Evolutionary conservation across 2,329 filamentous ascomycete genomes (phyloP), one percentile per base, ranked within the genome.

Genomic region (Pleurostoma richardsiae): DNA sequence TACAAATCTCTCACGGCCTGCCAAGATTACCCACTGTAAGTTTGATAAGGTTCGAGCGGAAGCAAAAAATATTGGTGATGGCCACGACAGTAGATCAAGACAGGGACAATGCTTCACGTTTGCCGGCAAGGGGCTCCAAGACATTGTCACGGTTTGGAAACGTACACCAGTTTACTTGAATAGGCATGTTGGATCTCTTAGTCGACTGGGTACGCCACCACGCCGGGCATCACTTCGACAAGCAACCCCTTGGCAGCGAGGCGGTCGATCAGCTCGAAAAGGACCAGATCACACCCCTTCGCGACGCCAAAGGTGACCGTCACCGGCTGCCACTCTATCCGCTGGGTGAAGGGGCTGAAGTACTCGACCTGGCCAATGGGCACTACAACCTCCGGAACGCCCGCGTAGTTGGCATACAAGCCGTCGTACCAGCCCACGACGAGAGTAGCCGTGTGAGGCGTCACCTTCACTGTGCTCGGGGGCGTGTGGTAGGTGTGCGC

Each of bases 311-410:
- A 36, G 8, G 33, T n/a, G 8, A 36, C 33, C 2, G 33, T 36
- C 33, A 36, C 33, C n/a, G 33, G 33, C 33, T 36, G 33, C 33
- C 33, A 36, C n/a, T 36, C 33, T n/a, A 36, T 36, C 33, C 33
- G 33, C n/a, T 36, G 8, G 8, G 33, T 36, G 33, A 8, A 36
- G 33, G 33, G 33, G 47, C 47, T 49, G 19, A 38, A 19, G 30
- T 49, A 49, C n/a, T 31, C 38, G 11, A 49, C 39, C 47, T 49
- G 42, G 19, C 47, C 47, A 30, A 49, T 30, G 6, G 47, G 47
- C 27, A 49, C 30, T 3, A 49, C 47, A 4, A 49, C 29, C 47
- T 49, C 47, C 2, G 47, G 47, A 26, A 42, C 30, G 4, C 47
- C 47, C 26, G 42, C 42, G 33, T 36, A 36, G n/a, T 36, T 36